phyloP scores from a whole-genome alignment of 2,329 filamentous ascomycete species.

The Sphaerulina populicola region DNA sequence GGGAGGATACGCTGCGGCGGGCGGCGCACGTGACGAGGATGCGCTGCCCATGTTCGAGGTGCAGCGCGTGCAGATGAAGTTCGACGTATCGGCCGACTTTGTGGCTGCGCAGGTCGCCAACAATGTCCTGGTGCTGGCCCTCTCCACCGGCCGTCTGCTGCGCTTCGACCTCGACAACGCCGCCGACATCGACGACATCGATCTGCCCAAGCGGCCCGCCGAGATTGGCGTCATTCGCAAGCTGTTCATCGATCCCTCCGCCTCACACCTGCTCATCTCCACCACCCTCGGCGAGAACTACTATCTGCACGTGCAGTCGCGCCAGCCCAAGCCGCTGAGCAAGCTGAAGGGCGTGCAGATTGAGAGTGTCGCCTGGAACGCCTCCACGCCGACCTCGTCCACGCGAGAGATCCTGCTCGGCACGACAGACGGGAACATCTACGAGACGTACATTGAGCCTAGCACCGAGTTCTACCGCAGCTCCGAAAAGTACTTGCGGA shows the following conservation, averaged over 20 bases:
- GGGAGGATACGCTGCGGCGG: slow-evolving; percentile 26
- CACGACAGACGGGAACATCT: slow-evolving; percentile 86
- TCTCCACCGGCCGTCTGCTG: slow-evolving; percentile 85
- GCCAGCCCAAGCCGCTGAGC: slow-evolving; percentile 72
- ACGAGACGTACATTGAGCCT: slow-evolving; percentile 90
- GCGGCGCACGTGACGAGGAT: slow-evolving; percentile 34
- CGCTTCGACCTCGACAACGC: slow-evolving; percentile 90
- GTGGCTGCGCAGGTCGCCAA: slow-evolving; percentile 95
- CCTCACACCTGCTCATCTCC: slow-evolving; percentile 84
- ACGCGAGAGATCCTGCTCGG: slow-evolving; percentile 91
- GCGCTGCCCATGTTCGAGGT: slow-evolving; percentile 86
- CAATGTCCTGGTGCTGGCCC: slow-evolving; percentile 85
- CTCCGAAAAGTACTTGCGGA: slow-evolving; percentile 85
- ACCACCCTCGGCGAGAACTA: slow-evolving; percentile 92
- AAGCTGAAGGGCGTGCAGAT: slow-evolving; percentile 79
- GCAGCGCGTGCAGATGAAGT: slow-evolving; percentile 84
- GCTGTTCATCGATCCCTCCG: slow-evolving; percentile 96
- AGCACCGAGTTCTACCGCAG: slow-evolving; percentile 90
- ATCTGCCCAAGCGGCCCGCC: slow-evolving; percentile 84
- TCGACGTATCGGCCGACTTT: slow-evolving; percentile 89
- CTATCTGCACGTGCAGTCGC: slow-evolving; percentile 92
- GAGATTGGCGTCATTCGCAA: slow-evolving; percentile 87
- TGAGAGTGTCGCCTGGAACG: slow-evolving; percentile 90
- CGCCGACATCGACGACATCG: slow-evolving; percentile 96
- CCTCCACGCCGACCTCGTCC: slow-evolving; percentile 81